Conservation (phyloP, 2,329 filamentous ascomycete genomes). For the Cladosporium cucumerinum region DNA sequence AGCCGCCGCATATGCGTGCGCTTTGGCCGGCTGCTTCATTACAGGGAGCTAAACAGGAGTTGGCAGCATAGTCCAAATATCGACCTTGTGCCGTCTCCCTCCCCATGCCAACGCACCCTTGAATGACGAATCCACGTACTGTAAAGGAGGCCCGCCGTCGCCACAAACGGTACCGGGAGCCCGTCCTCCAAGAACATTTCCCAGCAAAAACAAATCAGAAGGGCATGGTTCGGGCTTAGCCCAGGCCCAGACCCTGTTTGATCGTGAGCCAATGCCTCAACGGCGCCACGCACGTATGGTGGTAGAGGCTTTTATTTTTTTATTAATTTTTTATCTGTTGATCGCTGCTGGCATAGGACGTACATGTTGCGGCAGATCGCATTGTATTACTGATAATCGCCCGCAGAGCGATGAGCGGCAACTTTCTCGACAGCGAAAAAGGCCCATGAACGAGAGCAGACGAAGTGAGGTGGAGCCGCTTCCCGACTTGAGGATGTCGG, state of each 20-base stretch:
- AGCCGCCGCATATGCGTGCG: conserved; percentile 1
- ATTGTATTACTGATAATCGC: neutral
- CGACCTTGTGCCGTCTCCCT: neutral
- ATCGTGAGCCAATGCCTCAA: conserved; percentile 15
- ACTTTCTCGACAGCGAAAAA: neutral
- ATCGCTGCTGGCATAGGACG: neutral
- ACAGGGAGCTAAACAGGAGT: neutral
- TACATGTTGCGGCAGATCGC: neutral
- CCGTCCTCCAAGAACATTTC: neutral
- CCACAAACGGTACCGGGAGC: neutral
- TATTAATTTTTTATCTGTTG: neutral
- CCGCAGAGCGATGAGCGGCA: neutral
- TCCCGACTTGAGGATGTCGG: neutral
- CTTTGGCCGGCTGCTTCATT: conserved; percentile 8
- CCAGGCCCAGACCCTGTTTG: conserved; percentile 8
- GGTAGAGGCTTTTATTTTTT: neutral
- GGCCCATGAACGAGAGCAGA: neutral
- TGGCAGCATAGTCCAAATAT: conserved; percentile 1
- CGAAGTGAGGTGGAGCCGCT: neutral
- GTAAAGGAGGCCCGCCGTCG: neutral
- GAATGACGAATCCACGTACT: neutral
- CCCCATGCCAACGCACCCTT: conserved; percentile 3
- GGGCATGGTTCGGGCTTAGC: neutral
- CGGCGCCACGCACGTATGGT: neutral
- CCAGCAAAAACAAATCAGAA: conserved; percentile 1